phyloP scores from a whole-genome alignment of 2,329 filamentous ascomycete species.

The Nigrograna mackinnonii region DNA sequence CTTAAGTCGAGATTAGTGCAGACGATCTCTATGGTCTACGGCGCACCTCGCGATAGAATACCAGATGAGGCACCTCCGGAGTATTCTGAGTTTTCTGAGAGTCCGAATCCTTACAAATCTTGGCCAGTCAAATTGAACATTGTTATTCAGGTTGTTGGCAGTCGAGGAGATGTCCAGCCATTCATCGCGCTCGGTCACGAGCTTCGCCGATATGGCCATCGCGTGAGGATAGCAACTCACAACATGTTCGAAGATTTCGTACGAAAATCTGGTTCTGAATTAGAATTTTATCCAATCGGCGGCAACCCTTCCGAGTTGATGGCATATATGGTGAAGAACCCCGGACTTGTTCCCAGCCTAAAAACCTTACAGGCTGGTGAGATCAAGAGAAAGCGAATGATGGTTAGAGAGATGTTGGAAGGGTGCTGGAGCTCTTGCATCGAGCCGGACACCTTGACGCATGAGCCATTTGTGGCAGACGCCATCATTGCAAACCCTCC shows the following conservation, averaged over 20 bases:
- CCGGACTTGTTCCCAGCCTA: slow-evolving; percentile 40
- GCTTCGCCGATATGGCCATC: slow-evolving; percentile 22
- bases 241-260: slow-evolving; percentile 19
- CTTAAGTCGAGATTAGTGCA: slow-evolving; percentile 20
- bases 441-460: slow-evolving; percentile 35
- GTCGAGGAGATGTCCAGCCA: slow-evolving; percentile 60
- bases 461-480: slow-evolving; percentile 76
- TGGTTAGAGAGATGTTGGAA: slow-evolving; percentile 32
- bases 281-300: slow-evolving; percentile 42
- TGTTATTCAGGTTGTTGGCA: slow-evolving; percentile 60
- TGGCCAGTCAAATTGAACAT: slow-evolving; percentile 43
- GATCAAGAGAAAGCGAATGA: slow-evolving; percentile 32
- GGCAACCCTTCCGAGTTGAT: slow-evolving; percentile 48
- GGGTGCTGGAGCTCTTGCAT: slow-evolving; percentile 42
- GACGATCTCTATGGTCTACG: slow-evolving; percentile 17
- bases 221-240: slow-evolving; percentile 33
- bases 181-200: slow-evolving; percentile 27
- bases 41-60: background rate
- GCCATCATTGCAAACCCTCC: slow-evolving; percentile 74
- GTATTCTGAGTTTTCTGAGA: slow-evolving; percentile 3
- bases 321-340: slow-evolving; percentile 57
- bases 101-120: slow-evolving; percentile 4
- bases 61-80: slow-evolving; percentile 7
- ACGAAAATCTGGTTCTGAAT: slow-evolving; percentile 16
- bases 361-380: slow-evolving; percentile 32